Base-by-base conservation (phyloP, 345 rosid genomes). In the Salix viminalis region DNA sequence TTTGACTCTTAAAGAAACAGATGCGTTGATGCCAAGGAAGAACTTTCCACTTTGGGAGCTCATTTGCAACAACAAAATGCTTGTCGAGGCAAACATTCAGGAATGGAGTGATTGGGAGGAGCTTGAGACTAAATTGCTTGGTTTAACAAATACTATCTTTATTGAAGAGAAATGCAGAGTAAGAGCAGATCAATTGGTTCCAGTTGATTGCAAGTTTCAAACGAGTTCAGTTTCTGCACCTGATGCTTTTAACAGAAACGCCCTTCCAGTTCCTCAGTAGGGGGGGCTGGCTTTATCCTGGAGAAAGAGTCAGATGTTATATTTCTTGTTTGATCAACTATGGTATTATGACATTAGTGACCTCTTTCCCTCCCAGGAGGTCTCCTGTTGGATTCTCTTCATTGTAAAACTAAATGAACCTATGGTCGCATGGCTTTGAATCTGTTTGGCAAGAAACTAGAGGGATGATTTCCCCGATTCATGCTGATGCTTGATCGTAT, bases 21-120 rank as follows among this genome's bases (percentile, higher is more conserved):
- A 82, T 15, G 19, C 69, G 18, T 56, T 74, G 32, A 73, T 76
- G 85, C 75, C 79, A 9, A 74, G 83, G 79, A 79, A 75, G 56
- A 80, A 78, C 42, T 81, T 58, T 34, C 84, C 82, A 7, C 36
- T 79, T 4, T 78, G 78, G 77, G 82, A 78, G 0, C 48, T 72
- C 6, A 72, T 84, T 16, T 46, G 26, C 71, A 36, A 11, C 44
- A 79, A 76, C 34, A 75, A 67, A 32, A 54, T 13, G 44, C 56
- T 60, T 48, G 23, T 76, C 23, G 79, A 81, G 78, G 80, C 79
- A 42, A 14, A 75, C 3, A 56, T 79, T 48, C 77, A 34, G 39
- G 70, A 75, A 23, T 81, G 83, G 79, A 76, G n/a, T n/a, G 69
- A 79, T 13, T 71, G 76, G 24, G 71, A 70, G 16, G 83, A 80